Base-by-base conservation (phyloP, 805 yeast species). In the Spathaspora arborariae region DNA sequence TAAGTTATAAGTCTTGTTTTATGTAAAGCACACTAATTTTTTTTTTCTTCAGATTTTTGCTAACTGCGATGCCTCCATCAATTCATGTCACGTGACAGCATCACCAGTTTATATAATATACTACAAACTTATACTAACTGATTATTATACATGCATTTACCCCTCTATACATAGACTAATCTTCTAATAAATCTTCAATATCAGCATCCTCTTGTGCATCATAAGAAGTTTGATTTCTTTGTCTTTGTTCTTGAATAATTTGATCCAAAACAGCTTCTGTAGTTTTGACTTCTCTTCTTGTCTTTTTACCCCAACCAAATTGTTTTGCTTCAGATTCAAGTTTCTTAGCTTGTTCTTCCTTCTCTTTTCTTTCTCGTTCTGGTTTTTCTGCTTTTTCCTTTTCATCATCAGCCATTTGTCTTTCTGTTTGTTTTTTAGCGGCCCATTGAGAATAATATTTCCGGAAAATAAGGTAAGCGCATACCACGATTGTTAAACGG, bases 291-390 rank as follows among this genome's bases (percentile, higher is more conserved):
- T 72, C 73, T 52, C 72, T 70, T 69, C 91, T 78, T 5, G 91
- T 85, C 57, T 76, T 75, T 61, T 85, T 86, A 46, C 94, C 94
- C 89, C 90, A 85, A 22, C 94, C 92, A 71, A 85, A 85, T 4
- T 73, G 52, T 34, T 67, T 59, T 30, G 81, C 81, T 53, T 70
- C 74, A 10, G 53, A 42, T 39, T 62, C 58, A 52, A 71, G 60
- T 42, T 53, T 46, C 35, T 56, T 50, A 42, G 58, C 54, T 19
- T 59, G 56, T 36, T 68, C 67, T 38, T 69, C 62, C 41, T 70
- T 63, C 24, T 68, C 74, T 30, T 61, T 56, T 22, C 60, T 66
- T 20, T 67, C 72, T 26, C 59, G 56, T 21, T 63, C 68, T 11
- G 68, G 68, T 36, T 66, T 70, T 39, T 63, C 62, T 39, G 48